phyloP scores from a whole-genome alignment of 2,329 filamentous ascomycete genomes.

The Nothophoma quercina region DNA sequence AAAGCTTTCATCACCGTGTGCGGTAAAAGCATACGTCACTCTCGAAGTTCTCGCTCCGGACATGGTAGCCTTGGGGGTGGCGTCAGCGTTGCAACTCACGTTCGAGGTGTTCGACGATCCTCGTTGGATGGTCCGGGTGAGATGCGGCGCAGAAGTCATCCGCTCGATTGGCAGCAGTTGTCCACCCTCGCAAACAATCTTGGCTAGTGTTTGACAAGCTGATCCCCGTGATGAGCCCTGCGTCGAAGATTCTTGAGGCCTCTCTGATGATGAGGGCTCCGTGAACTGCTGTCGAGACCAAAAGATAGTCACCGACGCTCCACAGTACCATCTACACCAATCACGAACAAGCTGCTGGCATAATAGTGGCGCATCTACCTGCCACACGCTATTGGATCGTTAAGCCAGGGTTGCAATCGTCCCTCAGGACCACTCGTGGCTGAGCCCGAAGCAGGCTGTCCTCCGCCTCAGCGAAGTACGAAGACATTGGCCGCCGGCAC shows the following conservation, averaged over 20 bases:
- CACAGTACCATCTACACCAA: slow-evolving; percentile 8
- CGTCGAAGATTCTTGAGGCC: background rate
- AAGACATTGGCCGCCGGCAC: slow-evolving; percentile 17
- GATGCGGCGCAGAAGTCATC: slow-evolving; percentile 18
- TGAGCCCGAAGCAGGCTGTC: slow-evolving; percentile 20
- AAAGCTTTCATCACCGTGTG: slow-evolving; percentile 6
- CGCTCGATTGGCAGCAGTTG: background rate
- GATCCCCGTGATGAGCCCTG: slow-evolving; percentile 5
- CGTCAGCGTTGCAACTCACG: slow-evolving; percentile 2
- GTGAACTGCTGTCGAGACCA: background rate
- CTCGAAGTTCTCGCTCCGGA: background rate
- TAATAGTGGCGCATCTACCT: slow-evolving; percentile 15
- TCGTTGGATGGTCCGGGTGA: slow-evolving; percentile 6
- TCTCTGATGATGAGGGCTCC: slow-evolving; percentile 9
- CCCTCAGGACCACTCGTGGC: slow-evolving; percentile 13
- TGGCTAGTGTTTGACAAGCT: slow-evolving; percentile 14
- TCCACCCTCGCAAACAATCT: slow-evolving; percentile 7
- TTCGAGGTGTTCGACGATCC: background rate
- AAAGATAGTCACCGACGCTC: slow-evolving; percentile 19
- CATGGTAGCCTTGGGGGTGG: slow-evolving; percentile 4
- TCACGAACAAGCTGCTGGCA: slow-evolving; percentile 6
- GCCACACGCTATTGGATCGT: slow-evolving; percentile 8
- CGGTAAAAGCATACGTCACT: background rate
- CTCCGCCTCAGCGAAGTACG: slow-evolving; percentile 23
- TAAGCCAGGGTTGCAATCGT: slow-evolving; percentile 14